phyloP scores from a whole-genome alignment of 257 asterid species.

The Scutellaria baicalensis region DNA sequence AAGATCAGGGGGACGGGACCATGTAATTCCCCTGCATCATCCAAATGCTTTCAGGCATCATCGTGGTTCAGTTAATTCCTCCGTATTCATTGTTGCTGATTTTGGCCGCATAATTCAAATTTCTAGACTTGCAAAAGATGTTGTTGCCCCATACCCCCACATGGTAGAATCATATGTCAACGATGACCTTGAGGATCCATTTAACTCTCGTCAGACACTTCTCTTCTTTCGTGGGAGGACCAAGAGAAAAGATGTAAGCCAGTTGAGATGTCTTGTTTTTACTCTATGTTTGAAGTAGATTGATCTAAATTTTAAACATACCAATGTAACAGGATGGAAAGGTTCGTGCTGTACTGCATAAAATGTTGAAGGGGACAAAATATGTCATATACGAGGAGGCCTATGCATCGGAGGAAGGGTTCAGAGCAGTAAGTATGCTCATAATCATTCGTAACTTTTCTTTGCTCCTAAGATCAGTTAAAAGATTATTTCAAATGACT shows the following conservation, averaged over 20 bases:
- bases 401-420: constrained; percentile 59
- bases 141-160: constrained; percentile 89
- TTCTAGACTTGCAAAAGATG: constrained; percentile 71
- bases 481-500: not conserved
- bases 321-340: constrained; percentile 66
- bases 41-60: constrained; percentile 89
- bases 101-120: constrained; percentile 67
- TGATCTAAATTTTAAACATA: not conserved
- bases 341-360: constrained; percentile 52
- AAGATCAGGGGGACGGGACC: constrained; percentile 78
- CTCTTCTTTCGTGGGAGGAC: constrained; percentile 91
- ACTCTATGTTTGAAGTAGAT: not conserved
- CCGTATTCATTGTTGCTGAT: constrained; percentile 85
- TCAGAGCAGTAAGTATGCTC: constrained; percentile 58
- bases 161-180: constrained; percentile 54
- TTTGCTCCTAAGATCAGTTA: not conserved
- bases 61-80: constrained; percentile 52
- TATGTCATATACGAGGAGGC: constrained; percentile 67
- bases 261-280: not conserved
- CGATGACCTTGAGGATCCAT: constrained; percentile 54
- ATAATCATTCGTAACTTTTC: too few relatives aligned
- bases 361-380: constrained; percentile 40
- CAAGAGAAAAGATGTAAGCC: constrained; percentile 72
- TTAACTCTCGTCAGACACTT: constrained; percentile 59
- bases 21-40: constrained; percentile 86